phyloP scores from a whole-genome alignment of 768 basidiomycete species.

The Agrocybe praecox region DNA sequence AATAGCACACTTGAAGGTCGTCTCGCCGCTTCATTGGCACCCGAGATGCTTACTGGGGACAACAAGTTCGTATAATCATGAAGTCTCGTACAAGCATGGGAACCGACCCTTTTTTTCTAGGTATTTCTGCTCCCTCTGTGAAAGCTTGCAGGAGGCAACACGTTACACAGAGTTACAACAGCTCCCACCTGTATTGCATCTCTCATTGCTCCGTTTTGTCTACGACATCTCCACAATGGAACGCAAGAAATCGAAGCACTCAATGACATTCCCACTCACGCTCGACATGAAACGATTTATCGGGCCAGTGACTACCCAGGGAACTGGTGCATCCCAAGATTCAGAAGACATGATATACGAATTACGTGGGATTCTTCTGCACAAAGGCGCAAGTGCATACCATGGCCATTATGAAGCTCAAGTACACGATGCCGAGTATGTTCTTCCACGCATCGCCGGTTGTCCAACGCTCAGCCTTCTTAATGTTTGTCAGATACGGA shows the following conservation, averaged over 20 bases:
- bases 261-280: conserved; percentile 72
- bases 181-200: conserved; percentile 88
- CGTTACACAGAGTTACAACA: conserved; percentile 70
- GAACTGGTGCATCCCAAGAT: conserved; percentile 9
- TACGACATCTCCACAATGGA: conserved; percentile 79
- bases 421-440: conserved; percentile 72
- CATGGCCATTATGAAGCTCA: conserved; percentile 90
- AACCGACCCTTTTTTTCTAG: conserved; percentile 35
- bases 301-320: conserved; percentile 27
- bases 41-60: conserved; percentile 78
- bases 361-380: conserved; percentile 80
- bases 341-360: conserved; percentile 60
- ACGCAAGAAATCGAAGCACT: conserved; percentile 86
- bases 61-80: conserved; percentile 59
- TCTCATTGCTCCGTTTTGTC: conserved; percentile 92
- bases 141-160: conserved; percentile 73
- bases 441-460: conserved; percentile 11
- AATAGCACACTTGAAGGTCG: conserved; percentile 76
- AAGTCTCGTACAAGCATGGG: background rate
- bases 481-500: conserved; percentile 43
- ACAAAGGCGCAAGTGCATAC: conserved; percentile 92
- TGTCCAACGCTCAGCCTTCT: background rate
- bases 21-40: conserved; percentile 61
- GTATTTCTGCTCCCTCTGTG: conserved; percentile 81
- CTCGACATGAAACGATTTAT: conserved; percentile 78